Evolutionary conservation across 768 basidiomycete species (phyloP).

Genomic region (Boletus bicolor): DNA sequence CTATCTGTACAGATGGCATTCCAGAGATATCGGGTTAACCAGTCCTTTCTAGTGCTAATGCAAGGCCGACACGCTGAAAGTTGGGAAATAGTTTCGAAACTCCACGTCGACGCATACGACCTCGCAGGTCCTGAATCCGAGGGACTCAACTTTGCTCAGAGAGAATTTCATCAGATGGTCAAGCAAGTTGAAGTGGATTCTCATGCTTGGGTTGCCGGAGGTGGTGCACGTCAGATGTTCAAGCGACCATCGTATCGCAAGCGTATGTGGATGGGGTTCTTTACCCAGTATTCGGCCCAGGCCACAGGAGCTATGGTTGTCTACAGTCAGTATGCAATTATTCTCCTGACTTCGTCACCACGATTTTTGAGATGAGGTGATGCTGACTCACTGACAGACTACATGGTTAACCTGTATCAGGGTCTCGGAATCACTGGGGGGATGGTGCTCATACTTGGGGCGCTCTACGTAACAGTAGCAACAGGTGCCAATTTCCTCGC

Average conservation of each 20-base stretch:
- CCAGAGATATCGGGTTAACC: background rate
- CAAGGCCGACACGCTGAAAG: background rate
- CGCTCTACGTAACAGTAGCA: background rate
- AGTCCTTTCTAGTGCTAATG: background rate
- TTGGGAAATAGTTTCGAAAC: background rate
- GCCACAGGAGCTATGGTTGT: background rate
- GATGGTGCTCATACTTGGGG: background rate
- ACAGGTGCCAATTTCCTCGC: background rate
- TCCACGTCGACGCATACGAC: background rate
- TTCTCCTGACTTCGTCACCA: background rate
- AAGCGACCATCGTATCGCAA: constrained; percentile 2
- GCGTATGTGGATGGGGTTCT: constrained; percentile 1
- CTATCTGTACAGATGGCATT: too few relatives aligned
- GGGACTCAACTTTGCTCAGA: background rate
- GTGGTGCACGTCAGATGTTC: background rate
- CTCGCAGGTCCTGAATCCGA: background rate
- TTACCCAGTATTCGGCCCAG: background rate
- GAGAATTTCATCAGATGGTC: background rate
- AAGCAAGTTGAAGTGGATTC: background rate
- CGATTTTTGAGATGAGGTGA: background rate
- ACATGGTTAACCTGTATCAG: background rate
- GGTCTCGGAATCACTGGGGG: background rate
- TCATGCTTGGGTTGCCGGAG: background rate
- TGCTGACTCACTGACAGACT: background rate
- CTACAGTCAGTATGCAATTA: background rate